Evolutionary conservation across 2,329 filamentous ascomycete genomes (phyloP).

Genomic region (Paracoccidioides brasiliensis): DNA sequence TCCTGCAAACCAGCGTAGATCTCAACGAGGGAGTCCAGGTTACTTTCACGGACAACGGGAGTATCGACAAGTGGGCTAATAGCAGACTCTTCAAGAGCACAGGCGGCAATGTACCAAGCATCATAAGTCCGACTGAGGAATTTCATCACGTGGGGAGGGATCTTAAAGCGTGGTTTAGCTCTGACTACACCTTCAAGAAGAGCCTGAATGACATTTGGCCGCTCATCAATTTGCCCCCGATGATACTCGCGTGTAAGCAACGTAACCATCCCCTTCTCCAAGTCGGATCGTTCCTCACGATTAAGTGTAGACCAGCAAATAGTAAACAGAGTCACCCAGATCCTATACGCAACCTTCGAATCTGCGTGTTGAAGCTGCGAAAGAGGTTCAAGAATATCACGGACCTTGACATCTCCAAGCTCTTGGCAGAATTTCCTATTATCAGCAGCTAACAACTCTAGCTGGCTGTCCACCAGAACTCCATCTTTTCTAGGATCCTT

Average conservation of each 20-base stretch:
- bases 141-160: constrained; percentile 92
- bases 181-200: constrained; percentile 77
- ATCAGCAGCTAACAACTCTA: constrained; percentile 63
- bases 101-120: constrained; percentile 89
- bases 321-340: constrained; percentile 86
- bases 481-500: constrained; percentile 52
- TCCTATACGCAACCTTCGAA: constrained; percentile 63
- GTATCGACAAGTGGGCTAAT: constrained; percentile 78
- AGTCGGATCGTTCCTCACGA: constrained; percentile 75
- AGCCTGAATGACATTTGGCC: constrained; percentile 90
- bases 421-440: constrained; percentile 77
- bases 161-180: constrained; percentile 74
- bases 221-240: constrained; percentile 80
- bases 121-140: constrained; percentile 90
- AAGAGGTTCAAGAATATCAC: constrained; percentile 80
- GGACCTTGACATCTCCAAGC: constrained; percentile 70
- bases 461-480: constrained; percentile 66
- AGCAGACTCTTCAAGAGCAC: constrained; percentile 78
- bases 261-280: constrained; percentile 82
- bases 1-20: constrained; percentile 84
- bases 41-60: constrained; percentile 75
- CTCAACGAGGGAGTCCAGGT: constrained; percentile 88
- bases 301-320: constrained; percentile 84
- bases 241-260: constrained; percentile 93
- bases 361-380: constrained; percentile 87